Evolutionary conservation across 306 rosid species (phyloP).

Genomic region (Fagus sylvatica): DNA sequence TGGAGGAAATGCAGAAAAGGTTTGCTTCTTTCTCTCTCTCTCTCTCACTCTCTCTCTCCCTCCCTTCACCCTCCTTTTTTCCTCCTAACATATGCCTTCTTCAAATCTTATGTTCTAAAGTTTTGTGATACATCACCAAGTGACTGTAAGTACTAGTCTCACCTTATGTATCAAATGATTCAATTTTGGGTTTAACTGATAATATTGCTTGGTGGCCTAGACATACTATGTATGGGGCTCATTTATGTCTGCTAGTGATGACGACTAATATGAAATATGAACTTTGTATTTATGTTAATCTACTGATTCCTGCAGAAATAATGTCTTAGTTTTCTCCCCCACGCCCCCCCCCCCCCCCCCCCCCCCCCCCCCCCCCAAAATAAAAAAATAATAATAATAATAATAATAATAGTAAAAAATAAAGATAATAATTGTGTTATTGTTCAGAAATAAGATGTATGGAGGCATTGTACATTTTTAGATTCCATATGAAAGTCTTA

Average conservation of each 20-base stretch:
- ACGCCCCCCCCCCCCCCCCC: no score
- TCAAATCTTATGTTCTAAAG: not conserved
- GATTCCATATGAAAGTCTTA: not conserved
- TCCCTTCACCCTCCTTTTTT: no score
- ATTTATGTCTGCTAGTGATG: not conserved
- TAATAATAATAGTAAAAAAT: not conserved
- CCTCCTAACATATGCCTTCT: not conserved
- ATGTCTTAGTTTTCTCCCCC: no score
- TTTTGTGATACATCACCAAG: not conserved
- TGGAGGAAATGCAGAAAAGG: constrained; percentile 48
- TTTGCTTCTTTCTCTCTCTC: constrained; percentile 32
- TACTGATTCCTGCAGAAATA: not conserved
- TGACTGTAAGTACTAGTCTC: not conserved
- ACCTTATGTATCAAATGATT: not conserved
- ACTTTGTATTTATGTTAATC: not conserved
- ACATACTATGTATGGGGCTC: not conserved
- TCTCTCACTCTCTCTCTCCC: not conserved
- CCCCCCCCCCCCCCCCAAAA: no score
- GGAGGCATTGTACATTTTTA: not conserved
- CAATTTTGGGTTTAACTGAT: not conserved
- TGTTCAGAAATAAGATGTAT: not conserved
- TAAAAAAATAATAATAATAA: not conserved
- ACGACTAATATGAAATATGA: not conserved
- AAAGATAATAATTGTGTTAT: not conserved
- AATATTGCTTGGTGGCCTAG: not conserved